A percentile compares a stretch with the other conserved stretches of the same genome.
Evolutionary conservation across 1,139 yeast genomes (phyloP).

Genomic region (Yamadazyma epiphylla): DNA sequence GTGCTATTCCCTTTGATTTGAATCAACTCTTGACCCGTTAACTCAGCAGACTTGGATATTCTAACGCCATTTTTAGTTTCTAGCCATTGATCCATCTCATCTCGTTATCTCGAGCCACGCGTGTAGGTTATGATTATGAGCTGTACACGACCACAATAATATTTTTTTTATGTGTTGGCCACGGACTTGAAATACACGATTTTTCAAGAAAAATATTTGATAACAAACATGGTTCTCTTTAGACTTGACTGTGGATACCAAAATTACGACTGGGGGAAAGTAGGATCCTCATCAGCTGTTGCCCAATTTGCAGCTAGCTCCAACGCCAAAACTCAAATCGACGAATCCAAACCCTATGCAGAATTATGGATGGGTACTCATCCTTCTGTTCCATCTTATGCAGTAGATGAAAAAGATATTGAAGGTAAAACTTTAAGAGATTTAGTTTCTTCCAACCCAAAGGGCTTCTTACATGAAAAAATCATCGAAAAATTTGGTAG

Average conservation of each 20-base stretch:
- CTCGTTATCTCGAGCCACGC: too few relatives aligned
- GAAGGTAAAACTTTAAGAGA: slow-evolving; percentile 60
- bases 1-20: slow-evolving; percentile 32
- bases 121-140: too few relatives aligned
- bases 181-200: too few relatives aligned
- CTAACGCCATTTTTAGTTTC: slow-evolving; percentile 55
- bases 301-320: slow-evolving; percentile 80
- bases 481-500: slow-evolving; percentile 68
- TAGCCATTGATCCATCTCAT: slow-evolving; percentile 27
- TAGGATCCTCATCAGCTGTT: slow-evolving; percentile 80
- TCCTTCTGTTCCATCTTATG: slow-evolving; percentile 82
- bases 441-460: slow-evolving; percentile 59
- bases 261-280: slow-evolving; percentile 83
- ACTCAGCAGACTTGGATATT: slow-evolving; percentile 44
- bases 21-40: slow-evolving; percentile 23
- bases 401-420: slow-evolving; percentile 28
- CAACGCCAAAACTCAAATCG: slow-evolving; percentile 54
- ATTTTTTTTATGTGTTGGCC: too few relatives aligned
- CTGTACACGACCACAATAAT: too few relatives aligned
- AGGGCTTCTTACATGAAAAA: slow-evolving; percentile 49
- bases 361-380: slow-evolving; percentile 99
- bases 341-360: slow-evolving; percentile 77
- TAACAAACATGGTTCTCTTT: slow-evolving; percentile 21
- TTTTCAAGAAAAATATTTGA: background rate
- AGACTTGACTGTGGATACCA: slow-evolving; percentile 58